Conservation (phyloP, 805 yeast species). For the Sugiyamaella marilandica region DNA sequence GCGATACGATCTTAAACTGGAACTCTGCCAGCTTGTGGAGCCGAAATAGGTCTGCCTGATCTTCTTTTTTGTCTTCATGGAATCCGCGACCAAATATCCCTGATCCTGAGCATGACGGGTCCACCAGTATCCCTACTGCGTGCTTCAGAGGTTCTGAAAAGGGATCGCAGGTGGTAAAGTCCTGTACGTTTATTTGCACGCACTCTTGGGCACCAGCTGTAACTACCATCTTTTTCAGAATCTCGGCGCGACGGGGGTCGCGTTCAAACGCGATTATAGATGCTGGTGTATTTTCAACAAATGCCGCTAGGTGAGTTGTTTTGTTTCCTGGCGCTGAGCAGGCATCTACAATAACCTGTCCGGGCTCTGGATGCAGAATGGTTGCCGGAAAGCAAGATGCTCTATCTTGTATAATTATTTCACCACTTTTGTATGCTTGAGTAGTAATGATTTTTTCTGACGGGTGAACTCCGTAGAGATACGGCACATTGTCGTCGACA, state of each 20-base stretch:
- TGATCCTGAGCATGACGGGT: slow-evolving; percentile 96
- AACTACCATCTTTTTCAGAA: slow-evolving; percentile 69
- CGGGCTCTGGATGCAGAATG: slow-evolving; percentile 60
- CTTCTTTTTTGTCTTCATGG: slow-evolving; percentile 44
- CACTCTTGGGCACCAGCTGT: slow-evolving; percentile 62
- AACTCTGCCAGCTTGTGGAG: slow-evolving; percentile 73
- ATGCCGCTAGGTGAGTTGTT: slow-evolving; percentile 85
- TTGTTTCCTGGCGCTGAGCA: slow-evolving; percentile 99
- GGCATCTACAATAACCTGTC: slow-evolving; percentile 74
- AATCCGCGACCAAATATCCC: slow-evolving; percentile 90
- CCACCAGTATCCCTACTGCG: slow-evolving; percentile 80
- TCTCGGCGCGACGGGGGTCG: slow-evolving; percentile 65
- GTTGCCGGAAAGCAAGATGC: slow-evolving; percentile 96
- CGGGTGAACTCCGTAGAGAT: slow-evolving; percentile 80
- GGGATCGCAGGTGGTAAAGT: slow-evolving; percentile 61
- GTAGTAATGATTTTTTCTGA: slow-evolving; percentile 61
- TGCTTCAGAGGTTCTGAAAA: slow-evolving; percentile 44
- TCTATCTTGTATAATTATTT: slow-evolving; percentile 86
- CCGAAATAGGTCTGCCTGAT: slow-evolving; percentile 40
- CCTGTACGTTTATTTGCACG: slow-evolving; percentile 44
- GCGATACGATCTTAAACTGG: slow-evolving; percentile 82
- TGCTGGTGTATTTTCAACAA: slow-evolving; percentile 39
- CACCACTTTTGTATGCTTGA: slow-evolving; percentile 68
- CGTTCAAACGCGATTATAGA: slow-evolving; percentile 80
- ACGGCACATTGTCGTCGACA: slow-evolving; percentile 67